Base-by-base conservation (phyloP, 176 grass and related monocot species). In the Cymbopogon citratus region DNA sequence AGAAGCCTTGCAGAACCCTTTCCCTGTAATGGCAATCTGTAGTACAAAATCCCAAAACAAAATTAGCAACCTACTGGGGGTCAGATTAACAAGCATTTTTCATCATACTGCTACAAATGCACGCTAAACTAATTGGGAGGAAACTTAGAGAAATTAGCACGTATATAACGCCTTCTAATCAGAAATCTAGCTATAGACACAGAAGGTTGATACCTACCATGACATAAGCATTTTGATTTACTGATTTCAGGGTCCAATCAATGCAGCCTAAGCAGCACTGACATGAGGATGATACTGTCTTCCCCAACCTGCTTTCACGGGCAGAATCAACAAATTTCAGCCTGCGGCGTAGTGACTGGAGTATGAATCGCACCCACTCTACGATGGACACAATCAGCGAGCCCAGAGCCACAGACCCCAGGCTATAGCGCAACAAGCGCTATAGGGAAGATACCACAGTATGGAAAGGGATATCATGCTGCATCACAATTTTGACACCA, bases 1-100 rank as follows among this genome's bases (percentile, higher is more conserved):
- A 69, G 95, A 98, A 40, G 95, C 88, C 82, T 89, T 88, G 88
- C 51, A 94, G 88, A 98, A 98, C 62, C 92, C 89, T 79, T 98
- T 98, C 78, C 95, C 95, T 49, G 95, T 98, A 33, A 94, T 94
- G 12, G 95, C 92, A 75, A 94, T 98, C 95, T 98, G 78, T 43
- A 79, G 14, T 43, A 57, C 73, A 0, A 12, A 34, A 49, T 33
- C 26, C 16, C 12, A 36, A 69, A 29, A 7, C 15, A 77, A n/a
- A 77, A 44, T 51, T 82, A 1, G 12, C 19, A 63, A 54, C 49
- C 49, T 54, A 54, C 21, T 54, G 18, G 31, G 49, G 49, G 16
- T 7, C 18, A 64, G 4, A 81, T 43, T 14, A 41, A 13, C 12
- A 19, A 62, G 13, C 15, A 48, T 40, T 56, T 66, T 46, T 76